phyloP scores from a whole-genome alignment of 495 filamentous ascomycete species.

The Penicillium subrubescens region DNA sequence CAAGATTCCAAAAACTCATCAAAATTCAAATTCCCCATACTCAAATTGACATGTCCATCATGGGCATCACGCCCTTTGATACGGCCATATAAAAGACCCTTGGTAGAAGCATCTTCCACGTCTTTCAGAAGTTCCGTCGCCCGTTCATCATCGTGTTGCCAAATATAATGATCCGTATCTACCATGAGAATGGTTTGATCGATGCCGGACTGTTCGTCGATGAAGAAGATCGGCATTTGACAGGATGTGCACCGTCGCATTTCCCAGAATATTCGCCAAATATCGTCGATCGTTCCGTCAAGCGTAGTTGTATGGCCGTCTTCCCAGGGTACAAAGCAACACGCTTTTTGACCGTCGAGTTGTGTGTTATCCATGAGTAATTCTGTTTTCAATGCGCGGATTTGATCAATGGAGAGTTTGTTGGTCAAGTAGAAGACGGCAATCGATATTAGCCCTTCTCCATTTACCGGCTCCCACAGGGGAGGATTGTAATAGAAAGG shows the following conservation, averaged over 20 bases:
- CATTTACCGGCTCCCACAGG: slow-evolving; percentile 8
- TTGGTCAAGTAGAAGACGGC: slow-evolving; percentile 16
- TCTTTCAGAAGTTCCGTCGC: slow-evolving; percentile 9
- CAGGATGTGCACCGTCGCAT: not conserved
- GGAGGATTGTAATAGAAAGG: slow-evolving; percentile 16
- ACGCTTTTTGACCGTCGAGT: slow-evolving; percentile 4
- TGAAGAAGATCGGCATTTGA: slow-evolving; percentile 10
- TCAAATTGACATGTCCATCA: not conserved
- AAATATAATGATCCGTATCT: not conserved
- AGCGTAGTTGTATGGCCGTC: slow-evolving; percentile 7
- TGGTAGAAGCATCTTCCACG: not conserved
- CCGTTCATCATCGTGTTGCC: not conserved
- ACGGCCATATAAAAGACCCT: slow-evolving; percentile 12
- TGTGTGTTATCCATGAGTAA: not conserved
- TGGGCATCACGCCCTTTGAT: slow-evolving; percentile 13
- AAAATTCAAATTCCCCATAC: slow-evolving; percentile 5
- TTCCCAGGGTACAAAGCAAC: slow-evolving; percentile 16
- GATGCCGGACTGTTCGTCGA: slow-evolving; percentile 13
- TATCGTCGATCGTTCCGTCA: slow-evolving; percentile 19
- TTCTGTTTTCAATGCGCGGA: not conserved
- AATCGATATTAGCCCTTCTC: not conserved
- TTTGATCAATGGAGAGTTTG: slow-evolving; percentile 10
- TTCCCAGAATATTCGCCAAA: slow-evolving; percentile 18
- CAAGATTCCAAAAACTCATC: slow-evolving; percentile 5
- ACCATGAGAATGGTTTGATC: slow-evolving; percentile 12